A percentile compares a stretch with the other conserved stretches of the same genome.
phyloP scores from a whole-genome alignment of 176 grass and related monocot genomes.

The Oryza glaberrima region DNA sequence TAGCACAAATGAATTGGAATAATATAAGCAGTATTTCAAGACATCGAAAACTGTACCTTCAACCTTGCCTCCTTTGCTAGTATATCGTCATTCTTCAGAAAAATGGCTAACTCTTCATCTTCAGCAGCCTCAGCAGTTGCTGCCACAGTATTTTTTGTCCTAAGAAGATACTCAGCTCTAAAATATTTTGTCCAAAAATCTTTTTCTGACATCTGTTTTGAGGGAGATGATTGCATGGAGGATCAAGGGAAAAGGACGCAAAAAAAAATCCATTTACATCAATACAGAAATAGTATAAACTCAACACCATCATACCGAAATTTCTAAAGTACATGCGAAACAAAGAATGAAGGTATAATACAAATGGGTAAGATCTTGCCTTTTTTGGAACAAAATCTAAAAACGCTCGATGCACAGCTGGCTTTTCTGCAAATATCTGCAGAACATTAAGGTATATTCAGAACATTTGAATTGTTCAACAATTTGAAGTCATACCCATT shows the following conservation, averaged over 20 bases:
- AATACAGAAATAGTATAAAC: slow-evolving; percentile 16
- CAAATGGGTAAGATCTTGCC: slow-evolving; percentile 45
- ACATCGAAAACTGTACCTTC: slow-evolving; percentile 56
- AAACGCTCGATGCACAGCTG: slow-evolving; percentile 93
- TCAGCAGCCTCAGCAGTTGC: slow-evolving; percentile 92
- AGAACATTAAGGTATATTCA: slow-evolving; percentile 35
- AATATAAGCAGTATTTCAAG: slow-evolving; percentile 24
- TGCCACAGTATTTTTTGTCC: slow-evolving; percentile 79
- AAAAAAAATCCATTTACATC: background rate
- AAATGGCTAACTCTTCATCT: slow-evolving; percentile 93
- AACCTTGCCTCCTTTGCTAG: slow-evolving; percentile 74
- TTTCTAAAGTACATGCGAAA: slow-evolving; percentile 22
- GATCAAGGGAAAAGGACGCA: slow-evolving; percentile 19
- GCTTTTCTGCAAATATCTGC: slow-evolving; percentile 99
- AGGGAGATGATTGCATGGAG: slow-evolving; percentile 20
- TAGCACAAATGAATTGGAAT: slow-evolving; percentile 1
- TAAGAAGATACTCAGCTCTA: slow-evolving; percentile 94
- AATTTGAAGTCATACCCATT: background rate
- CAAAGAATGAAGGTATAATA: slow-evolving; percentile 1
- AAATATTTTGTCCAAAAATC: slow-evolving; percentile 98
- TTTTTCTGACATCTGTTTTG: slow-evolving; percentile 74
- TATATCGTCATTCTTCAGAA: slow-evolving; percentile 94
- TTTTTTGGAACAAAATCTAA: slow-evolving; percentile 82
- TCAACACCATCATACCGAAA: background rate
- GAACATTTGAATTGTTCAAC: slow-evolving; percentile 6